Evolutionary conservation across 768 basidiomycete species (phyloP).

Genomic region (Suillus subalutaceus): DNA sequence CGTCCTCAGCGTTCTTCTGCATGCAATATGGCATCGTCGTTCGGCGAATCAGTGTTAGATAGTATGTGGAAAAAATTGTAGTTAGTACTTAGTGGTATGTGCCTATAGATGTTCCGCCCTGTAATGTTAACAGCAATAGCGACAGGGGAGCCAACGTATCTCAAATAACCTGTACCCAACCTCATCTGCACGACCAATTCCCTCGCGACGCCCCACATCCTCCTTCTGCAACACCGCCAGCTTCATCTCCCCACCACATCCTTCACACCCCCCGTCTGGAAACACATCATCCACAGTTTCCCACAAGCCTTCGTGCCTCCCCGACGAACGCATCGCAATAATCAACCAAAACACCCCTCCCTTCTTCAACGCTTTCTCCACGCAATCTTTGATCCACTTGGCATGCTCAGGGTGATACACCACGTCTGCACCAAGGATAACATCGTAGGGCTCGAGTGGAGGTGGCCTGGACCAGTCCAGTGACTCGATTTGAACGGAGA

Average conservation of each 20-base stretch:
- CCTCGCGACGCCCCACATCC: constrained; percentile 49
- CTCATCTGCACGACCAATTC: constrained; percentile 72
- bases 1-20: no score
- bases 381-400: constrained; percentile 66
- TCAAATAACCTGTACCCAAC: constrained; percentile 67
- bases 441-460: constrained; percentile 55
- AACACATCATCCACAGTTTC: constrained; percentile 62
- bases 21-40: not conserved
- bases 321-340: constrained; percentile 66
- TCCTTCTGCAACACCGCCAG: constrained; percentile 53
- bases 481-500: constrained; percentile 44
- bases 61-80: not conserved
- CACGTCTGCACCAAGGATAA: constrained; percentile 80
- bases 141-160: constrained; percentile 62
- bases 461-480: constrained; percentile 70
- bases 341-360: constrained; percentile 72
- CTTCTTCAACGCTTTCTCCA: constrained; percentile 48
- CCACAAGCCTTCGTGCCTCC: constrained; percentile 61
- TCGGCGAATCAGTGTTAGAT: not conserved
- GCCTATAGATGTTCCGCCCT: not conserved
- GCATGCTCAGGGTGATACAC: constrained; percentile 76
- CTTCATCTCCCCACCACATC: constrained; percentile 19
- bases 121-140: not conserved
- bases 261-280: constrained; percentile 19
- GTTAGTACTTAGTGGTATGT: not conserved